Base-by-base conservation (phyloP, 129 eudicot species). In the Ambrosia trifida region DNA sequence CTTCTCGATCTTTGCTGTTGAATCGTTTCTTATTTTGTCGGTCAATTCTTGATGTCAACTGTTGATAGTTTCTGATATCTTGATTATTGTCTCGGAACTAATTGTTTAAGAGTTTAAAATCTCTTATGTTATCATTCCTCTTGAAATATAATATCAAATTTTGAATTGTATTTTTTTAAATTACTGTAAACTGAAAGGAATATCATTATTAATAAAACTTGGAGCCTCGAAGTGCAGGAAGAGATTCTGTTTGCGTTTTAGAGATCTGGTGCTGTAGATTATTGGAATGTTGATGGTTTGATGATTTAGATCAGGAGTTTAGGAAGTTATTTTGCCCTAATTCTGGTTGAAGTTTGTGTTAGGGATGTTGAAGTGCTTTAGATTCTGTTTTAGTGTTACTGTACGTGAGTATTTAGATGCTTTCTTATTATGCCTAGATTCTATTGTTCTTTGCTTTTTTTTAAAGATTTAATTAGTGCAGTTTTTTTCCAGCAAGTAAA, bases 301-400 rank as follows among this genome's bases (percentile, higher is more conserved):
- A 38, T 71, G 69, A 32, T 72, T 72, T 32, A 58, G 76, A 69
- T 51, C 32, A 31, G 11, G 18, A 33, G 18, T 45, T 56, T 60
- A 32, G 40, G 38, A 56, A 72, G 52, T 2, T 36, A 41, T 59
- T 44, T 5, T 44, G 60, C 65, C 68, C 58, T 72, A 72, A 9
- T 58, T 30, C 33, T 45, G 65, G 13, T 13, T 13, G 11, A 66
- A 19, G 16, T 49, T 60, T 45, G 45, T n/a, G 13, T 46, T 61
- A 36, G 62, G 53, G 77, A 60, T 60, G 16, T 60, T 60, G 35
- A 43, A 58, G 31, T 13, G 58, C 19, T 72, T 57, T 30, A 16
- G 19, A 11, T 59, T 59, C 3, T 43, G 75, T 16, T 24, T 19
- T 43, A 2, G 24, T 38, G 13, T 19, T 40, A 41, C 17, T 44